Base-by-base conservation (phyloP, 1,284 basidiomycete species). In the Neolentinus lepideus region DNA sequence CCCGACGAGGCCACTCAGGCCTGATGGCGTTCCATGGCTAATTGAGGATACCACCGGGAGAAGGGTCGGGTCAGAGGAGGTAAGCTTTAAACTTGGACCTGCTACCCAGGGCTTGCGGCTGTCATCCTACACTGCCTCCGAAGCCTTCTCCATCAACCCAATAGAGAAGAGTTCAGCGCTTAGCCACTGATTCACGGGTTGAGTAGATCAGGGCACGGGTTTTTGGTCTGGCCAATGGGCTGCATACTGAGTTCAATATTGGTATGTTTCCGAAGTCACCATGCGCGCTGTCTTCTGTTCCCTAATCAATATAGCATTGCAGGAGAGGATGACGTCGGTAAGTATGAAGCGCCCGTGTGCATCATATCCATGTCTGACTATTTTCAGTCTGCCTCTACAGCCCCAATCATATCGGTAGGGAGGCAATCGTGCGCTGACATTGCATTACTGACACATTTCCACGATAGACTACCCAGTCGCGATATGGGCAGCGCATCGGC, bases 401-500 rank as follows among this genome's bases (percentile, higher is more conserved):
- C 58, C 82, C 84, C 1, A 90, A 90, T 58, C 76, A 87, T 63
- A 68, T 85, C 47, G 84, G 86, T 84, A 58, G 54, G 72, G 63
- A 51, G 26, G 19, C 19, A 38, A 3, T 35, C 53, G 6, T 12
- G 51, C 48, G 35, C 50, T 46, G 8, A 27, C 25, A 51, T 26
- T n/a, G 21, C 24, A 51, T 47, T 21, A 24, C 22, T 56, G 57
- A 52, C 51, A n/a, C 11, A 16, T 54, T n/a, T 25, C 43, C 46
- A 24, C 35, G 46, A 19, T 53, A 88, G 90, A 91, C 66, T 93
- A 90, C 59, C 80, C 83, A 0, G 73, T 84, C 9, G 75, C 74
- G 1, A 71, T 92, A 11, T 93, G 91, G 90, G 92, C 88, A 1
- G 69, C 75, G 1, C 89, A 92, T 61, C 78, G 80, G 45, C 69